Percentiles rank a stretch among this genome's conserved stretches.
Evolutionary conservation across 2,329 filamentous ascomycete genomes (phyloP).

Genomic region (Verticillium albo-atrum): DNA sequence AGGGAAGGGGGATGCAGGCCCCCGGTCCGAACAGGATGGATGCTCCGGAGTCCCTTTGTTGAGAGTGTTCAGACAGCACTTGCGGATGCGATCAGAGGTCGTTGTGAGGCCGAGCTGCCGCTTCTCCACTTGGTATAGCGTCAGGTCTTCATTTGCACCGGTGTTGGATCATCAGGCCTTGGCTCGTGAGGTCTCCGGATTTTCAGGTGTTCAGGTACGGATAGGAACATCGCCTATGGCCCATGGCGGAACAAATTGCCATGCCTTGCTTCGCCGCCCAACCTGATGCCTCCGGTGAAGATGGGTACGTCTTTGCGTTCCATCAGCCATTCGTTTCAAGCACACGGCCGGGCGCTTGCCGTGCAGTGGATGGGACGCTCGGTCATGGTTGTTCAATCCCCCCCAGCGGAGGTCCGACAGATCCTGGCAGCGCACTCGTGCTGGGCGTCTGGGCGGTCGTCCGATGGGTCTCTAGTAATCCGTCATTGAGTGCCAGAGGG

Average conservation of each 20-base stretch:
- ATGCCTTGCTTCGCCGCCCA: neutral
- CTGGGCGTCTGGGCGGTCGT: neutral
- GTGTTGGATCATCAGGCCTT: no score
- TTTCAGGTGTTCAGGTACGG: neutral
- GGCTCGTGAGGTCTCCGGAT: neutral
- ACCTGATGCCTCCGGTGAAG: neutral
- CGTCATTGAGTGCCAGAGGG: no score
- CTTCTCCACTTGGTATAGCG: neutral
- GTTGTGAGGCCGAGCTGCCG: neutral
- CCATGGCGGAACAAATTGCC: no score
- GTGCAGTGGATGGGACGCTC: neutral
- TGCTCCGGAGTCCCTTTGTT: neutral
- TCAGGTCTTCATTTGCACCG: neutral
- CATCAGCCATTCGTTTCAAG: neutral
- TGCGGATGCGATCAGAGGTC: neutral
- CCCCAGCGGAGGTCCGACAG: neutral
- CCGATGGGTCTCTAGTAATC: no score
- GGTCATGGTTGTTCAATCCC: neutral
- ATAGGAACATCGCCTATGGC: neutral
- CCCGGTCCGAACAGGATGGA: neutral
- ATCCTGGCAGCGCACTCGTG: neutral
- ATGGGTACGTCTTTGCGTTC: neutral
- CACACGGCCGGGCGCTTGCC: neutral
- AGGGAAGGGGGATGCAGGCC: neutral
- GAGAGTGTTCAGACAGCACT: neutral